A percentile compares a stretch with the other conserved stretches of the same genome.
These are phyloP conservation scores for Sclerotiophoma versabilis DNA, from an alignment of 2,329 filamentous ascomycete genomes.

Conservation along the genomic window DNA sequence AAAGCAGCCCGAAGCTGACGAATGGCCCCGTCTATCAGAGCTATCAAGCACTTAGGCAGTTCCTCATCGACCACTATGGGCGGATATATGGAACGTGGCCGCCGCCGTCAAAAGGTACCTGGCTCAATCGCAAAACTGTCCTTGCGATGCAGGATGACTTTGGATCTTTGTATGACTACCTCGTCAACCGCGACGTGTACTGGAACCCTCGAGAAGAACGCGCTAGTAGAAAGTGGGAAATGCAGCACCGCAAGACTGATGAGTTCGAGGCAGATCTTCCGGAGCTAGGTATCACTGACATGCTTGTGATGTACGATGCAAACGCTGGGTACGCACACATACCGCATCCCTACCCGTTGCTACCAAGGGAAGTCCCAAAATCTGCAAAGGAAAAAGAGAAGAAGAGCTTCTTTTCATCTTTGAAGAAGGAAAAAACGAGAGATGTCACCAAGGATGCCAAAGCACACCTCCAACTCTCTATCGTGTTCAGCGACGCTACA, in stretches of 20 bases:
- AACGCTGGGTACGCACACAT: constrained; percentile 60
- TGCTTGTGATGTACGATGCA: constrained; percentile 71
- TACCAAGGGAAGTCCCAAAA: constrained; percentile 55
- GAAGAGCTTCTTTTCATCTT: constrained; percentile 38
- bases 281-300: constrained; percentile 70
- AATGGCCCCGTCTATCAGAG: constrained; percentile 58
- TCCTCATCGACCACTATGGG: constrained; percentile 66
- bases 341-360: constrained; percentile 69
- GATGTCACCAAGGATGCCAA: constrained; percentile 47
- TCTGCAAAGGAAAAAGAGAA: constrained; percentile 38
- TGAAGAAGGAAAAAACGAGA: constrained; percentile 47
- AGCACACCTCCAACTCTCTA: constrained; percentile 48
- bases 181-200: constrained; percentile 70
- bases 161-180: constrained; percentile 72
- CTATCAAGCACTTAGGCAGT: constrained; percentile 67
- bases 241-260: constrained; percentile 52
- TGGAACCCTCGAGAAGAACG: constrained; percentile 71
- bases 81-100: constrained; percentile 69
- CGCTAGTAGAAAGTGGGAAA: constrained; percentile 70
- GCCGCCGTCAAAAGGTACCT: constrained; percentile 53
- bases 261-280: constrained; percentile 53
- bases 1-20: constrained; percentile 41
- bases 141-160: constrained; percentile 70
- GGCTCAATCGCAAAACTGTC: constrained; percentile 67
- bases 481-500: constrained; percentile 51